Conservation (phyloP, 768 basidiomycete species). For the Suillus spraguei region DNA sequence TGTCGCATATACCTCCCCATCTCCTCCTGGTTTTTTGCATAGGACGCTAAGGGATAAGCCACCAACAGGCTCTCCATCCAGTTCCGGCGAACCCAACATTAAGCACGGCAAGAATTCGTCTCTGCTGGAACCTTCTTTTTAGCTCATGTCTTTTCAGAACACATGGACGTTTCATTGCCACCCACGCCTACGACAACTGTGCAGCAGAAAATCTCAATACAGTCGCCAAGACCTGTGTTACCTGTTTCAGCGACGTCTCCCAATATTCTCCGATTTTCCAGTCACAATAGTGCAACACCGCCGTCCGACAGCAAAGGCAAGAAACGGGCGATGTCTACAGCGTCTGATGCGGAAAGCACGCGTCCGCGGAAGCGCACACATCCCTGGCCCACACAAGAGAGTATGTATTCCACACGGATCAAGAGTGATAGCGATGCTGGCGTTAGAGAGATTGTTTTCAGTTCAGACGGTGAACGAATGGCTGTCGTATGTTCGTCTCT, state of each 20-base stretch:
- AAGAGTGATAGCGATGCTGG: conserved; percentile 50
- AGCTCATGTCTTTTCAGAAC: conserved; percentile 1
- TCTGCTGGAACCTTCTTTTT: background rate
- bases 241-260: conserved; percentile 36
- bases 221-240: conserved; percentile 30
- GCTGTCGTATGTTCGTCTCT: conserved; percentile 56
- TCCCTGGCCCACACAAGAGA: conserved; percentile 52
- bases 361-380: conserved; percentile 38
- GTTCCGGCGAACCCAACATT: conserved; percentile 26
- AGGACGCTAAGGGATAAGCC: conserved; percentile 30
- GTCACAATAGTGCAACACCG: conserved; percentile 28
- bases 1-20: conserved; percentile 35
- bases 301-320: conserved; percentile 33
- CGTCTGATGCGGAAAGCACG: conserved; percentile 24
- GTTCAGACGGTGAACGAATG: conserved; percentile 54
- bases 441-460: conserved; percentile 52
- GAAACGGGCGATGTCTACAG: conserved; percentile 40
- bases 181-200: conserved; percentile 21
- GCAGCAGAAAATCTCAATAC: conserved; percentile 27
- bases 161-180: conserved; percentile 1
- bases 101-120: conserved; percentile 28
- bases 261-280: conserved; percentile 34
- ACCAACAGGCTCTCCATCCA: conserved; percentile 17
- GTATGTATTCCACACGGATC: conserved; percentile 39
- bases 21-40: conserved; percentile 37